Evolutionary conservation across 441 rosid species (phyloP), one percentile per base, ranked within the genome.

Genomic region (Aquilaria agallochum): DNA sequence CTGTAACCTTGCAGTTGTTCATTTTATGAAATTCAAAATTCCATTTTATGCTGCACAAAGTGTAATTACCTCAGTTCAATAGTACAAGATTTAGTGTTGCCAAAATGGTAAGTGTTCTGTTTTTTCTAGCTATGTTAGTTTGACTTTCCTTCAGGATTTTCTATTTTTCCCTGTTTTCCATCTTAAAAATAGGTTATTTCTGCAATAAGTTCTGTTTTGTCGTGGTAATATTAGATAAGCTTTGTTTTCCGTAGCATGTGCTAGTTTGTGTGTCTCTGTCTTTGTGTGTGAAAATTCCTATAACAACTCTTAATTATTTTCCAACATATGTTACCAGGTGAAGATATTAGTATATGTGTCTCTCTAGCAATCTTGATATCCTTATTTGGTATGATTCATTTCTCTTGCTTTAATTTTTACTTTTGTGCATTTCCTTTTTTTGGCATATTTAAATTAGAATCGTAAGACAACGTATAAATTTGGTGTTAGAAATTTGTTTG

Each of bases 341-440:
- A 90, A 74, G 97, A 94, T 71, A 84, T 90, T 36, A 88, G 97
- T 33, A 75, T 87, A 53, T 89, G 98, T 44, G 76, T 89, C 58
- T 81, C 92, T 68, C 81, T 94, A 55, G 97, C 98, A 53, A 87
- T 90, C 80, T 72, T 94, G 81, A 68, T 79, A 4, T 83, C 93
- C 2, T 71, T 90, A 55, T 90, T 82, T 60, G 66, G 98, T 90
- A 79, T 56, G 64, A 6, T 5, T 9, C 56, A 2, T 5, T 14
- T 36, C 58, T 69, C 44, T 64, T 52, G 10, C 5, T 47, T 59
- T 8, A 14, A 30, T 32, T 30, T 31, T 12, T 36, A 36, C 42
- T 36, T 4, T 8, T 8, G 42, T 36, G 42, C 42, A 36, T 36
- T 4, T 4, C 42, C 42, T 36, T 8, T 36, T 36, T 36, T 36